Evolutionary conservation across 352 stramenopile genomes (phyloP), one percentile per base, ranked within the genome.

Genomic region (Pythium pectinolyticum): DNA sequence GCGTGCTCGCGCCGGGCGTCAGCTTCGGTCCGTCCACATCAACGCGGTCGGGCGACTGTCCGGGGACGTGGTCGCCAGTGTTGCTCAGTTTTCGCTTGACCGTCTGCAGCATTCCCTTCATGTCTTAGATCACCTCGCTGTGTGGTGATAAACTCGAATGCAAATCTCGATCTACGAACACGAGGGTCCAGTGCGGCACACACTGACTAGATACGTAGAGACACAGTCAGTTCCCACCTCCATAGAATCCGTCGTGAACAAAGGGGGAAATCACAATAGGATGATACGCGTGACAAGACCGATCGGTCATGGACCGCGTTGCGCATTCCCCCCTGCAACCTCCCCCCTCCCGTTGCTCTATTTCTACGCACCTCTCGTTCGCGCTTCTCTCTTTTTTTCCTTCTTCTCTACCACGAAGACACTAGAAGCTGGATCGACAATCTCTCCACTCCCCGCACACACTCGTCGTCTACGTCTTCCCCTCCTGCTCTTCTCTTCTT

Each of bases 31-130:
- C 76, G 63, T 89, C 82, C 10, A 83, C 70, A 66, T 91, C 82
- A 57, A 89, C 84, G 11, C 75, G 73, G 37, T 90, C 81, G 1
- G 73, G 73, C 20, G 81, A 86, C 41, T 73, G 74, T 19, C 69
- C 76, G 27, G 69, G 70, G 17, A 88, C 60, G 57, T 85, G 74
- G 63, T 92, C 84, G 63, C 80, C 81, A 64, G 84, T 93, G 69
- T 89, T 92, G 72, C 86, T 93, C 54, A 94, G 73, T 76, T 92
- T 92, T 69, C 86, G 77, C 78, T 94, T 94, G 34, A 94, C 86
- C 60, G 86, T 94, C 79, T 94, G 86, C 58, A 95, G 75, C 86
- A 95, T 95, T 58, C 85, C 85, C 79, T 95, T 95, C 86, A 95
- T 94, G 34, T 69, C 78, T 74, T 74, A 72, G 37, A 43, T 48